A percentile compares a stretch with the other conserved stretches of the same genome.
These are phyloP conservation scores for Aspergillus steynii DNA, from an alignment of 495 filamentous ascomycete genomes.

Conservation along the genomic window DNA sequence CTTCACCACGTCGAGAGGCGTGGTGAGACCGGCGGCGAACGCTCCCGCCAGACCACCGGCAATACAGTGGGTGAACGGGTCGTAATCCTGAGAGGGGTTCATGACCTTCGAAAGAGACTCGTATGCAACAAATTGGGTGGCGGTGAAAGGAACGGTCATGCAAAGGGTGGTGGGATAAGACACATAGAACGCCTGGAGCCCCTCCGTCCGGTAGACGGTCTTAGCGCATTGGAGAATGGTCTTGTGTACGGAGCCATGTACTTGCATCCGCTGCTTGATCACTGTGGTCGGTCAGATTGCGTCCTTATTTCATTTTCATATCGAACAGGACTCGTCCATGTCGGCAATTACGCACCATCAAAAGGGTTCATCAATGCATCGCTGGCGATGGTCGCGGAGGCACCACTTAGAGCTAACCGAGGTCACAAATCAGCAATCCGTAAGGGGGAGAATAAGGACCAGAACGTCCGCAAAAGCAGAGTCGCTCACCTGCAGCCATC, in stretches of 20 bases:
- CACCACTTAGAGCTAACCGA: conserved; percentile 77
- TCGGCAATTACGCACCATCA: conserved; percentile 67
- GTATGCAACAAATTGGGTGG: conserved; percentile 94
- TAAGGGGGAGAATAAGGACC: conserved; percentile 15
- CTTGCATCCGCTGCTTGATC: conserved; percentile 99
- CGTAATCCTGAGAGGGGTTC: conserved; percentile 82
- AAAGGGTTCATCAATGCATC: conserved; percentile 99
- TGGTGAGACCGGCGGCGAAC: conserved; percentile 89
- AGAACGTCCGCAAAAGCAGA: background rate
- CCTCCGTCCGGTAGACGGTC: conserved; percentile 84
- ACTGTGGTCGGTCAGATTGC: conserved; percentile 53
- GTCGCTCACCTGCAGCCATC: conserved; percentile 76
- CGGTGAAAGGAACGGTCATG: conserved; percentile 98
- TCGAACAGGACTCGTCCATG: background rate
- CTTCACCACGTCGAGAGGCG: conserved; percentile 96
- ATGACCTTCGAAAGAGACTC: conserved; percentile 92
- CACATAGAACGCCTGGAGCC: conserved; percentile 91
- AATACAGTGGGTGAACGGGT: conserved; percentile 87
- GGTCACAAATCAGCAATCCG: conserved; percentile 9
- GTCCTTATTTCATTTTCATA: background rate
- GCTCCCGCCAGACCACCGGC: conserved; percentile 92
- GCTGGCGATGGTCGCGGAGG: conserved; percentile 91
- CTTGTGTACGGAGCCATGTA: conserved; percentile 89
- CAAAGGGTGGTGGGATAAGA: conserved; percentile 97
- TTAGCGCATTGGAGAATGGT: conserved; percentile 81